phyloP scores from a whole-genome alignment of 2,329 filamentous ascomycete genomes.

The Aspergillus intermedius region DNA sequence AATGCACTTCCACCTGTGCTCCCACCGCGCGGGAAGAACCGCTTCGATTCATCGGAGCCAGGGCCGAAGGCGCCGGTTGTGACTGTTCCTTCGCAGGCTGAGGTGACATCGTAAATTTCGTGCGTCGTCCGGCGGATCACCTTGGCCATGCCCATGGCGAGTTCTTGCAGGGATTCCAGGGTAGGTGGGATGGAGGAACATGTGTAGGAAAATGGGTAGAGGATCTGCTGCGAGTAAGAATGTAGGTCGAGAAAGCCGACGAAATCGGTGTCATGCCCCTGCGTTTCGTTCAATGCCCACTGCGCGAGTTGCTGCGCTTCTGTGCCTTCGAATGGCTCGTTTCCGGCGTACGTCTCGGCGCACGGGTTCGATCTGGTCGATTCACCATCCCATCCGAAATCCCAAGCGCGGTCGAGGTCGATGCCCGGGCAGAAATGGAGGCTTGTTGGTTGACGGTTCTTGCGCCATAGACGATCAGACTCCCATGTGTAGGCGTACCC shows the following conservation, averaged over 20 bases:
- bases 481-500: conserved; percentile 94
- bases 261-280: conserved; percentile 64
- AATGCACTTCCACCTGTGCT: conserved; percentile 76
- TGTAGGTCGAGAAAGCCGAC: conserved; percentile 86
- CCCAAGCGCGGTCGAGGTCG: conserved; percentile 82
- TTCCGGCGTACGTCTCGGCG: conserved; percentile 82
- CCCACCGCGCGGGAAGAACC: conserved; percentile 54
- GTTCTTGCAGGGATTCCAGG: conserved; percentile 83
- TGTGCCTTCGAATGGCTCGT: conserved; percentile 71
- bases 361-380: conserved; percentile 69
- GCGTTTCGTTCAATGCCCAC: conserved; percentile 76
- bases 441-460: conserved; percentile 75
- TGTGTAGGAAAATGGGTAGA: conserved; percentile 86
- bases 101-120: conserved; percentile 68
- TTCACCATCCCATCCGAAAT: conserved; percentile 73
- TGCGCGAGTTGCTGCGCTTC: conserved; percentile 69
- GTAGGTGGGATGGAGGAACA: conserved; percentile 74
- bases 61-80: conserved; percentile 2
- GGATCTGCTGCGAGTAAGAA: conserved; percentile 88
- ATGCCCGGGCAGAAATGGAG: conserved; percentile 79
- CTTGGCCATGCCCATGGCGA: conserved; percentile 81
- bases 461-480: conserved; percentile 86
- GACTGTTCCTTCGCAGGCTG: conserved; percentile 78
- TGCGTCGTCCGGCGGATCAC: conserved; percentile 75
- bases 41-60: conserved; percentile 5